These are phyloP conservation scores for Populus ilicifolia DNA, from an alignment of 345 rosid species.

Conservation along the genomic window DNA sequence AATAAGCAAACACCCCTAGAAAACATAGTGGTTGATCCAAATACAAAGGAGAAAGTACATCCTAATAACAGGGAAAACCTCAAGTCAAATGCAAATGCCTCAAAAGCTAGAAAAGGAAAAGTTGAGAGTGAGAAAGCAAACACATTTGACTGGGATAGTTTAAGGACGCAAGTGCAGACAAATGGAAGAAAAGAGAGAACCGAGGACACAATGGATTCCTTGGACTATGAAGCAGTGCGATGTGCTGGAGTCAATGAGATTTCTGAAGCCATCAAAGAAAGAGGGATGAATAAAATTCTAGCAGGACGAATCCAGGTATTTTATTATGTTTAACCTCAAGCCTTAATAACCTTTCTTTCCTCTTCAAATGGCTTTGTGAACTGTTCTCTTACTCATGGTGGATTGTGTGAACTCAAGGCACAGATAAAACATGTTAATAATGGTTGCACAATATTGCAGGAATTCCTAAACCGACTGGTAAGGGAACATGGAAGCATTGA, in stretches of 20 bases:
- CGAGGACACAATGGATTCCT: conserved; percentile 56
- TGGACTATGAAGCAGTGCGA: conserved; percentile 85
- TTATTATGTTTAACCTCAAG: conserved; percentile 9
- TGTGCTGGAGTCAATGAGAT: conserved; percentile 46
- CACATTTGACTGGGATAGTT: conserved; percentile 68
- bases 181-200: conserved; percentile 47
- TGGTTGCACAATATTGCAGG: conserved; percentile 50
- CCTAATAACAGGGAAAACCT: conserved; percentile 20
- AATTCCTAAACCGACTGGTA: conserved; percentile 63
- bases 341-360: neutral
- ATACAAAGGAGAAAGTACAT: conserved; percentile 33
- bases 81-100: conserved; percentile 28
- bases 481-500: conserved; percentile 68
- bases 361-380: conserved; percentile 16
- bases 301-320: conserved; percentile 81
- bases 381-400: neutral
- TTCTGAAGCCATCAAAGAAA: conserved; percentile 59
- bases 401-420: neutral
- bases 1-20: conserved; percentile 22
- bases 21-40: conserved; percentile 30
- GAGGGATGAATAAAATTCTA: conserved; percentile 91
- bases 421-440: conserved; percentile 12
- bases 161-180: conserved; percentile 52
- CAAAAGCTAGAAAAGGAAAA: conserved; percentile 48
- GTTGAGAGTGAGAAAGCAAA: conserved; percentile 38